phyloP scores from a whole-genome alignment of 768 basidiomycete species.

The Mycena haematopus region DNA sequence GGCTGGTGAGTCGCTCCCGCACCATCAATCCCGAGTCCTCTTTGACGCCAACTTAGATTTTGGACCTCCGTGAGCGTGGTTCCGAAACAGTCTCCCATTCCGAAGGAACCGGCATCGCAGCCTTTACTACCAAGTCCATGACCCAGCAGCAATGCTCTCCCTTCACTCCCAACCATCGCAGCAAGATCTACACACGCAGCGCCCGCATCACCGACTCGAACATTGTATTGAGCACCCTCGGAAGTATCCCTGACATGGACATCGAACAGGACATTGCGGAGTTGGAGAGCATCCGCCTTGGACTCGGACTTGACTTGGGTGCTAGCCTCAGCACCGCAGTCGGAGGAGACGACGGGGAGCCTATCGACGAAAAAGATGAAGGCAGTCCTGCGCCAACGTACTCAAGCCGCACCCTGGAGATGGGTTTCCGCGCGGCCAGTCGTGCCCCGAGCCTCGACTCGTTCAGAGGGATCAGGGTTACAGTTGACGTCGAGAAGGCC shows the following conservation, averaged over 20 bases:
- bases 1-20: conserved; percentile 54
- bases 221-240: conserved; percentile 67
- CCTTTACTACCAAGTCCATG: conserved; percentile 69
- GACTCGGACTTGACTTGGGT: conserved; percentile 59
- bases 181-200: conserved; percentile 50
- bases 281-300: conserved; percentile 62
- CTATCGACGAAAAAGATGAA: conserved; percentile 49
- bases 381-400: conserved; percentile 64
- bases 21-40: not conserved
- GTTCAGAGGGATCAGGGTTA: conserved; percentile 51
- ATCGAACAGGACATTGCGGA: conserved; percentile 61
- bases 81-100: conserved; percentile 81
- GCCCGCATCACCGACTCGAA: conserved; percentile 65
- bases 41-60: conserved; percentile 54
- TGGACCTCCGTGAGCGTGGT: conserved; percentile 83
- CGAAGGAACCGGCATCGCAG: conserved; percentile 71
- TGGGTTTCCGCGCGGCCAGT: conserved; percentile 45
- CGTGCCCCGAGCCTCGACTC: conserved; percentile 39
- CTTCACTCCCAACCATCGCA: conserved; percentile 55
- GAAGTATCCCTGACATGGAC: conserved; percentile 61
- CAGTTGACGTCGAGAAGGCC: conserved; percentile 68
- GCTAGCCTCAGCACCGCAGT: conserved; percentile 53
- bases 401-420: conserved; percentile 49
- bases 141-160: conserved; percentile 59
- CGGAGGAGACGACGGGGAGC: conserved; percentile 59